Conservation (phyloP, 306 rosid species). For the Quercus ilex region DNA sequence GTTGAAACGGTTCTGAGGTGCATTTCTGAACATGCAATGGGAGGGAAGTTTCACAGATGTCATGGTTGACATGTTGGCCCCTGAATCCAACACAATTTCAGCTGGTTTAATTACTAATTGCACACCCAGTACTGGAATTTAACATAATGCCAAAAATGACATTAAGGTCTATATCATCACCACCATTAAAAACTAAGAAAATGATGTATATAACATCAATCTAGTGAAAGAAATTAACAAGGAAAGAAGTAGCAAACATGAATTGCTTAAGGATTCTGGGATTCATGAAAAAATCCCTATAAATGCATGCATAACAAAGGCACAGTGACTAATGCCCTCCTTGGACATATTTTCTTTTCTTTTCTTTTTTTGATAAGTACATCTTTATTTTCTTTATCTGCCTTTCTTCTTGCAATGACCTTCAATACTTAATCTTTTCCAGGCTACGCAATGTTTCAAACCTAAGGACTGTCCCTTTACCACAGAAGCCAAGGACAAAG, state of each 20-base stretch:
- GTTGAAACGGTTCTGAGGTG: conserved; percentile 19
- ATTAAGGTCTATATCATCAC: not conserved
- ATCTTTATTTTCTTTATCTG: not conserved
- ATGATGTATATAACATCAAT: not conserved
- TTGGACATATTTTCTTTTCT: not conserved
- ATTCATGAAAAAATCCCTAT: not conserved
- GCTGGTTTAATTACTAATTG: not conserved
- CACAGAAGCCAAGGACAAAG: too few species aligned
- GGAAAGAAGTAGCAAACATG: not conserved
- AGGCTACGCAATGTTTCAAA: too few species aligned
- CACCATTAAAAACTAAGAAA: not conserved
- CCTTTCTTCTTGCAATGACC: not conserved
- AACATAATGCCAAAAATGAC: not conserved
- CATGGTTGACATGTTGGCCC: conserved; percentile 55
- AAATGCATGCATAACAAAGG: not conserved
- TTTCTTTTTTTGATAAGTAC: too few species aligned
- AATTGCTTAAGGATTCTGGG: not conserved
- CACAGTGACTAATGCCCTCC: not conserved
- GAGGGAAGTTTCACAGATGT: conserved; percentile 43
- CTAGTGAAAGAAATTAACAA: not conserved
- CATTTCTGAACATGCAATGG: conserved; percentile 31
- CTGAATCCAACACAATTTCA: conserved; percentile 24
- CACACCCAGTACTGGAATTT: not conserved
- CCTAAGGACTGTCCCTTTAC: too few species aligned
- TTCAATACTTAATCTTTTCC: not conserved